Evolutionary conservation across 768 basidiomycete genomes (phyloP), one percentile per base, ranked within the genome.

Genomic region (Phaeotremella fagi): DNA sequence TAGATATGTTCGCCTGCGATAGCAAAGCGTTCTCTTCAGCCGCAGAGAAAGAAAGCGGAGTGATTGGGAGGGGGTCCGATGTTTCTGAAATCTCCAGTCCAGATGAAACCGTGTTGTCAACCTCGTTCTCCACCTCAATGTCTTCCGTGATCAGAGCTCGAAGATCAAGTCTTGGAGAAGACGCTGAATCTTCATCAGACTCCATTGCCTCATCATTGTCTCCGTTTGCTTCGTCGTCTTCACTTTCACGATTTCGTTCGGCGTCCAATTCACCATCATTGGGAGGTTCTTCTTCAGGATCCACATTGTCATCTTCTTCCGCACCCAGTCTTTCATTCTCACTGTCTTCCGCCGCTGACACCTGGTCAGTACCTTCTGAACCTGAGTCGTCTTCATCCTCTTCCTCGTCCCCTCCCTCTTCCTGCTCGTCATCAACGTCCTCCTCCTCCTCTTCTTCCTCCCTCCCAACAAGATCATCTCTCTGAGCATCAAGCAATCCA

Each of bases 401-500:
- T n/a, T 60, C 71, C 20, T 73, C 77, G 23, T 67, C 61, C 5
- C 50, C 62, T 12, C 53, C 52, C 18, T 44, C 45, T 36, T 59
- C 57, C 4, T 59, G 57, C 2, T 45, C 50, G 15, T 43, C 51
- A 15, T 42, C 53, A 31, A 42, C 48, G n/a, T 42, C 53, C 22
- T 59, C 60, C 24, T 33, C 59, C 38, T 55, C 58, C 38, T 50
- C 64, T 7, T 33, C 45, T 29, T 46, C 44, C 33, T 48, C 45
- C 74, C 48, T 45, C 79, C 81, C 6, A 1, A 77, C 76, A 41
- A 90, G 75, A 62, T 87, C 86, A 0, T 80, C 79, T 42, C 86
- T 84, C 65, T 94, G 92, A 1, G 88, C 86, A 64, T 87, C 85
- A 55, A 95, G 76, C 52, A 94, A 83, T 44, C 86, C 84, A 0